Percentiles rank a stretch among this genome's conserved stretches.
Conservation (phyloP, 2,329 filamentous ascomycete species). For the Penicillium sp. region DNA sequence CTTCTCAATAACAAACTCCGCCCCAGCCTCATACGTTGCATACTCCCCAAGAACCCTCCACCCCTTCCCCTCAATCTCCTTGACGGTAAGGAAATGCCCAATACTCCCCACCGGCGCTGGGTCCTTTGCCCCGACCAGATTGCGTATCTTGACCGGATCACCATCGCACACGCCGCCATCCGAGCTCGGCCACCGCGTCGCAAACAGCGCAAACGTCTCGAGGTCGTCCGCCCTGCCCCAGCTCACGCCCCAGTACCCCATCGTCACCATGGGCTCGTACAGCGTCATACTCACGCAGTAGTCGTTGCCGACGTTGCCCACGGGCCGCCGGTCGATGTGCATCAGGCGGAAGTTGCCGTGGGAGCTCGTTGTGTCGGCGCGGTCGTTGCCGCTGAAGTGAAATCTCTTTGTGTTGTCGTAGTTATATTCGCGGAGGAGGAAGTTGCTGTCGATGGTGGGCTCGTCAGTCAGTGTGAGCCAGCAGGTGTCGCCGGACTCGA, state of each 20-base stretch:
- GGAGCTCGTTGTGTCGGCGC: background rate
- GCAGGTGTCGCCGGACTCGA: background rate
- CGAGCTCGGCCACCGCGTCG: background rate
- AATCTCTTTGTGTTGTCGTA: background rate
- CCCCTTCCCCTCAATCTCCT: background rate
- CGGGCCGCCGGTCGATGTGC: background rate
- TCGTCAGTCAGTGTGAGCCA: background rate
- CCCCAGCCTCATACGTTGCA: background rate
- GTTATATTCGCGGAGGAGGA: background rate
- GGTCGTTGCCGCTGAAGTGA: background rate
- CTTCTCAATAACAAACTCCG: background rate
- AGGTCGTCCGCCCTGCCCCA: background rate
- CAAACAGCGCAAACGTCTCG: constrained; percentile 4
- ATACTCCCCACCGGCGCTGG: background rate
- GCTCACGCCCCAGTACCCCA: constrained; percentile 1
- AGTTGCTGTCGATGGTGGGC: constrained; percentile 1
- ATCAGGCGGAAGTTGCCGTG: background rate
- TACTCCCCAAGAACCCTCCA: background rate
- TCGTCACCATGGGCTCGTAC: background rate
- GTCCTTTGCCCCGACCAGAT: background rate
- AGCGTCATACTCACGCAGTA: background rate
- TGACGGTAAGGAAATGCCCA: background rate
- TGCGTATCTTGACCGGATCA: constrained; percentile 4
- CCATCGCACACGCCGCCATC: background rate
- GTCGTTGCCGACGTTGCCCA: background rate